Percentiles rank a stretch among this genome's conserved stretches.
Conservation (phyloP, 129 eudicot genomes). For the Centella asiatica region DNA sequence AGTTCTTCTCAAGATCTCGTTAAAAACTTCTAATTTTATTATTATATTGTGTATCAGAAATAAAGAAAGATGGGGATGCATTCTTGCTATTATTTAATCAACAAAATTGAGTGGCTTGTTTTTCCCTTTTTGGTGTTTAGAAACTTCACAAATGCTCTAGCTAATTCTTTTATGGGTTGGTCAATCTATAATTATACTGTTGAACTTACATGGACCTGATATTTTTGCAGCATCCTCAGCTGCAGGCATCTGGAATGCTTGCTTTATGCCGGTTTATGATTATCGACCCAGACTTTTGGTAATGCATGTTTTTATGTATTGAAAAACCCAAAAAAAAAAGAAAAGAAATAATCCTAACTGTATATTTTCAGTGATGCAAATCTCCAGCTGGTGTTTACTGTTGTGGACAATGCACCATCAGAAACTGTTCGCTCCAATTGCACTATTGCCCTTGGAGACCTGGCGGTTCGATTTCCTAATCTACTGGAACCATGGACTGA, state of each 20-base stretch:
- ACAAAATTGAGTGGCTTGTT: neutral
- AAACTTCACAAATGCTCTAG: neutral
- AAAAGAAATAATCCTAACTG: neutral
- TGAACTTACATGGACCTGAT: slow-evolving; percentile 29
- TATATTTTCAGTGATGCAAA: slow-evolving; percentile 61
- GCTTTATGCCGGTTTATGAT: slow-evolving; percentile 89
- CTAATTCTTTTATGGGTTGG: neutral
- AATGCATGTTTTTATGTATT: slow-evolving; percentile 5
- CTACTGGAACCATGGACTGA: slow-evolving; percentile 98
- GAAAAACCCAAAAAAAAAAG: neutral
- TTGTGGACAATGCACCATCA: slow-evolving; percentile 87
- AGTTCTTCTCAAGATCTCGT: neutral
- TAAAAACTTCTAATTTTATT: neutral
- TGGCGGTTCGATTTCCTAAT: slow-evolving; percentile 96
- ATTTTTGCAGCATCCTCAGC: slow-evolving; percentile 62
- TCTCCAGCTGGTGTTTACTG: slow-evolving; percentile 94
- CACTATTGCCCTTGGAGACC: slow-evolving; percentile 93
- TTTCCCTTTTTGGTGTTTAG: neutral
- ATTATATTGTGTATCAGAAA: no score
- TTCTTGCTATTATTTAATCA: neutral
- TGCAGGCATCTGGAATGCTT: slow-evolving; percentile 97
- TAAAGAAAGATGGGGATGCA: neutral
- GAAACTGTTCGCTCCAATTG: slow-evolving; percentile 95
- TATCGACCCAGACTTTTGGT: slow-evolving; percentile 90
- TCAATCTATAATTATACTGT: neutral